Conservation (phyloP, 306 rosid genomes). For the Crataegus laevigata region DNA sequence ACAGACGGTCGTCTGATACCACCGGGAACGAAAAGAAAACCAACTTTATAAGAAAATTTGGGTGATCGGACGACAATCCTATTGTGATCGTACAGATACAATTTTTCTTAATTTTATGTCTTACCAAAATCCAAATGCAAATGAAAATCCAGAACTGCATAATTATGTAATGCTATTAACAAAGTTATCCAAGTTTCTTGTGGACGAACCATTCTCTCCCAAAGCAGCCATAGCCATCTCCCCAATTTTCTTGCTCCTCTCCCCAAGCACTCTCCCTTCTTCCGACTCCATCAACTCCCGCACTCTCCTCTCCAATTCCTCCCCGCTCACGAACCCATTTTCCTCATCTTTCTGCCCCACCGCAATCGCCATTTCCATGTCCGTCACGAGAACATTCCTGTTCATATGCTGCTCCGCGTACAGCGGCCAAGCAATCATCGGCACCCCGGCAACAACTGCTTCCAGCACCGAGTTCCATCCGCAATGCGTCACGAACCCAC, state of each 20-base stretch:
- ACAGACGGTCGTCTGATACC: too few relatives aligned
- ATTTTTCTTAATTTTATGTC: too few relatives aligned
- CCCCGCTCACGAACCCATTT: constrained; percentile 23
- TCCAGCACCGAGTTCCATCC: constrained; percentile 39
- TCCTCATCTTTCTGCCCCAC: constrained; percentile 19
- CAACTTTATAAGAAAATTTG: too few relatives aligned
- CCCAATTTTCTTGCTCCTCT: constrained; percentile 10
- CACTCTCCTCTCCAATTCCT: constrained; percentile 21
- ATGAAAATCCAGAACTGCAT: too few relatives aligned
- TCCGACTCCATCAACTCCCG: constrained; percentile 35
- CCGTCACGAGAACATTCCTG: constrained; percentile 20
- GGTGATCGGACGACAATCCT: too few relatives aligned
- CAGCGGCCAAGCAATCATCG: constrained; percentile 38
- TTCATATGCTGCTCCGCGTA: constrained; percentile 35
- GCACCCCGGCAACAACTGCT: constrained; percentile 24
- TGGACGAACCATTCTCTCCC: constrained; percentile 23
- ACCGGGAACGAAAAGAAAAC: too few relatives aligned
- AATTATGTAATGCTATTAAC: not conserved
- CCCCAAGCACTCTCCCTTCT: constrained; percentile 14
- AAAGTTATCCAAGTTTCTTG: not conserved
- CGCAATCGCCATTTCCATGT: constrained; percentile 22
- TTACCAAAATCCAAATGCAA: too few relatives aligned
- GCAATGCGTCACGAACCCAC: constrained; percentile 37
- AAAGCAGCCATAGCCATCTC: constrained; percentile 15
- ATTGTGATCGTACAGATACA: too few relatives aligned